Evolutionary conservation across 2,329 filamentous ascomycete species (phyloP), one percentile per base, ranked within the genome.

Genomic region (Colletotrichum eleusines): DNA sequence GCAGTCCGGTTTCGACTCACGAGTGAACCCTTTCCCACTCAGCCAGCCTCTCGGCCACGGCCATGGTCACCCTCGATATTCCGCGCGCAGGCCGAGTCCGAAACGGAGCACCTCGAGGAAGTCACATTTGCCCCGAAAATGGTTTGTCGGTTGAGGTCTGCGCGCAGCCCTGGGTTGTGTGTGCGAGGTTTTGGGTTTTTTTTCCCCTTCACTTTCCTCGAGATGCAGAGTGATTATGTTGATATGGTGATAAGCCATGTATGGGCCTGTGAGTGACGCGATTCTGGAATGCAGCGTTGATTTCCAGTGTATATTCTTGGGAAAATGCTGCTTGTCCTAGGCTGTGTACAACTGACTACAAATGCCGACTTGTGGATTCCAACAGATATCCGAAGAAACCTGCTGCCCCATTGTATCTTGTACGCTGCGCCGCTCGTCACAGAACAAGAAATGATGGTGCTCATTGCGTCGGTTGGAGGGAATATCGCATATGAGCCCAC

Each of bases 61-160:
- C 73, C 18, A 82, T 67, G 5, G 78, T 78, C 62, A 16, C 76
- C 76, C 59, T 77, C 75, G 38, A 80, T 79, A 59, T 80, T 78
- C 28, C 73, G 59, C 14, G 82, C 80, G 35, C 74, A 76, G 38
- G 71, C 57, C 18, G 81, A 67, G 72, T 82, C 76, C 35, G 72
- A 74, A 61, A 80, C 78, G n/a, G 81, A 81, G 18, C 14, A 84
- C 74, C 65, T 83, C 79, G 55, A 81, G 77, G 80, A 80, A 84
- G 74, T 42, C 77, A 80, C 58, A 81, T 77, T 60, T 81, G 76
- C 69, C 80, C 80, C 51, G 20, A n/a, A n/a, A 76, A 68, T 7
- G 63, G 63, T 28, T 58, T 48, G 23, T 9, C 16, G 33, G 33
- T 4, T 11, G 42, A 12, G 6, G 42, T 40, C 4, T 33, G 7